These are phyloP conservation scores for Hirsutella minnesotensis DNA, from an alignment of 2,329 filamentous ascomycete species.

Conservation along the genomic window DNA sequence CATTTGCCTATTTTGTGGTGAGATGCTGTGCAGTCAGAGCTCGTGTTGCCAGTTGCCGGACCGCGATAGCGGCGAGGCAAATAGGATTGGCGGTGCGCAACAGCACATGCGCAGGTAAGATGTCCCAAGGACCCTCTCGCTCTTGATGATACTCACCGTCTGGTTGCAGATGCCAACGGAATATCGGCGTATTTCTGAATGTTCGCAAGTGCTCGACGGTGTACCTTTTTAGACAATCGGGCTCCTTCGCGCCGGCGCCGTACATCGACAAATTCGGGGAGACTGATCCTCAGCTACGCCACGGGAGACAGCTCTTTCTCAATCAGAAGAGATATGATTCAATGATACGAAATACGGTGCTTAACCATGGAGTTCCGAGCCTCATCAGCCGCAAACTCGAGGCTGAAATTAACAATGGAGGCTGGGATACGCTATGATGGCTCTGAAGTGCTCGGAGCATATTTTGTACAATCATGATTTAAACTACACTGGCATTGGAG, in stretches of 20 bases:
- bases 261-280: constrained; percentile 96
- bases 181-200: constrained; percentile 89
- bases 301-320: constrained; percentile 79
- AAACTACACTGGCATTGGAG: not conserved
- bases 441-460: not conserved
- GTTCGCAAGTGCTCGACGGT: constrained; percentile 91
- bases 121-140: not conserved
- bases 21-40: constrained; percentile 92
- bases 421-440: constrained; percentile 65
- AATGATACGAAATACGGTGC: constrained; percentile 73
- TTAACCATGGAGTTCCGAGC: constrained; percentile 77
- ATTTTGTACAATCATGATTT: too few relatives aligned
- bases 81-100: constrained; percentile 67
- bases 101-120: constrained; percentile 79
- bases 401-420: constrained; percentile 91
- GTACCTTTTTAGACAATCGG: constrained; percentile 71
- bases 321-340: constrained; percentile 92
- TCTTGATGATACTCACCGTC: not conserved
- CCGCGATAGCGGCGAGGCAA: constrained; percentile 26
- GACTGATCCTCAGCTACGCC: constrained; percentile 78
- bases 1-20: constrained; percentile 88
- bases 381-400: constrained; percentile 84
- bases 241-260: constrained; percentile 76
- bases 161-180: constrained; percentile 61
- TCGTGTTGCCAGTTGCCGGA: constrained; percentile 73